A percentile compares a stretch with the other conserved stretches of the same genome.
These are phyloP conservation scores for Carpinus viminea DNA, from an alignment of 306 rosid genomes.

Conservation along the genomic window DNA sequence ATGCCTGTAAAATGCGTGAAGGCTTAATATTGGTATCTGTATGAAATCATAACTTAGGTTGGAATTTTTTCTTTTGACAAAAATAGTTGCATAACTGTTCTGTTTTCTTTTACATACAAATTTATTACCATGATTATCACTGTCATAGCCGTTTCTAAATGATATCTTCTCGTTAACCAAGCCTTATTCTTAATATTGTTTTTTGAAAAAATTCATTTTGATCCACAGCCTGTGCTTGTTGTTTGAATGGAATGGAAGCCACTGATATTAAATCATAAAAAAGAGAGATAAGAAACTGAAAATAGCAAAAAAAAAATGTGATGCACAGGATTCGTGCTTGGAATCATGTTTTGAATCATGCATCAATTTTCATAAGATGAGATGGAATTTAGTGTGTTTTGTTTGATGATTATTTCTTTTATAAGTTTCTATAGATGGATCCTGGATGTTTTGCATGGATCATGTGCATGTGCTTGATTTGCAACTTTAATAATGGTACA, in stretches of 20 bases:
- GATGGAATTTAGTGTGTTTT: neutral
- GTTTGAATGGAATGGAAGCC: neutral
- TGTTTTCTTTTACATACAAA: neutral
- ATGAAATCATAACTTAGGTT: slow-evolving; percentile 2
- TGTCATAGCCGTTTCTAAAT: neutral
- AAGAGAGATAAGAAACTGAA: neutral
- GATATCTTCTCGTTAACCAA: neutral
- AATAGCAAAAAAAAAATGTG: neutral
- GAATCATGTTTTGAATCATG: neutral
- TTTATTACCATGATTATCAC: neutral
- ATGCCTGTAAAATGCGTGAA: slow-evolving; percentile 5
- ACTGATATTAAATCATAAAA: neutral
- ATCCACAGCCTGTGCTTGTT: neutral
- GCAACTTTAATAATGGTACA: neutral
- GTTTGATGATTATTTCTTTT: neutral
- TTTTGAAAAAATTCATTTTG: neutral
- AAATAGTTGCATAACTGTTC: neutral
- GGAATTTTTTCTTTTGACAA: neutral
- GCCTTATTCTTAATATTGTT: neutral
- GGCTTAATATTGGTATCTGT: slow-evolving; percentile 8
- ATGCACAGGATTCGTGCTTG: slow-evolving; percentile 15
- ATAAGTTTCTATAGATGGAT: neutral
- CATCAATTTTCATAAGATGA: slow-evolving; percentile 1
- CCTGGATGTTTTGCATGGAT: neutral
- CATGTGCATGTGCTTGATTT: neutral